Evolutionary conservation across 176 grass and related monocot genomes (phyloP).

Genomic region (Oryza rufipogon): DNA sequence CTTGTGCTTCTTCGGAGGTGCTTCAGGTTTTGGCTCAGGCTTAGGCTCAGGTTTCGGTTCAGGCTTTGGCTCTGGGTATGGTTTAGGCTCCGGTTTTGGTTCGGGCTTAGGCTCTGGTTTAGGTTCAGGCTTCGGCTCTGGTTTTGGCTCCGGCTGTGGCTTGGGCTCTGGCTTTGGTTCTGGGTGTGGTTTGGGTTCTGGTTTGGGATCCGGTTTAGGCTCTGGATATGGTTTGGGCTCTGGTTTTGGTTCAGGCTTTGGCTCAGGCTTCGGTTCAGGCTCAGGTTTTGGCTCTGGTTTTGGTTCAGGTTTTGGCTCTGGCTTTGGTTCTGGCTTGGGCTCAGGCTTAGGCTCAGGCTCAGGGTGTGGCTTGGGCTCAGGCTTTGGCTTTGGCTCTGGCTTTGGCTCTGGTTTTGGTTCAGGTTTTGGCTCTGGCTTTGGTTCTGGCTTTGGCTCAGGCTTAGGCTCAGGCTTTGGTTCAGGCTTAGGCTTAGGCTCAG

Average conservation of each 20-base stretch:
- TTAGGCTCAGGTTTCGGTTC: neutral
- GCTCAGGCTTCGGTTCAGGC: neutral
- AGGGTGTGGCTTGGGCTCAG: no score
- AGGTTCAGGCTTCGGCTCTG: no score
- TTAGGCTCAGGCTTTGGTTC: no score
- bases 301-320: neutral
- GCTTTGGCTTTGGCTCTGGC: no score
- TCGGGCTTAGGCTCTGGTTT: neutral
- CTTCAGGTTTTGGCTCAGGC: neutral
- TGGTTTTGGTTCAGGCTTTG: neutral
- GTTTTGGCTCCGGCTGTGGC: neutral
- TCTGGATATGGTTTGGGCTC: neutral
- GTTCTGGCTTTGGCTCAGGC: no score
- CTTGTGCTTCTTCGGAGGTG: neutral
- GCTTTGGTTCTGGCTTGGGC: accelerated
- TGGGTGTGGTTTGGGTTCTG: neutral
- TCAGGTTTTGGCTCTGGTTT: no score
- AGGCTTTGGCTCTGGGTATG: neutral
- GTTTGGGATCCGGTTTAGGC: neutral
- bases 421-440: no score
- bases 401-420: no score
- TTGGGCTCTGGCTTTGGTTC: neutral
- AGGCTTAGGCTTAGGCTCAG: no score
- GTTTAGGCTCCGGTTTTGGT: neutral
- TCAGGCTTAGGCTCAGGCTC: no score